Base-by-base conservation (phyloP, 2,329 filamentous ascomycete genomes). In the Microascus cirrosus region DNA sequence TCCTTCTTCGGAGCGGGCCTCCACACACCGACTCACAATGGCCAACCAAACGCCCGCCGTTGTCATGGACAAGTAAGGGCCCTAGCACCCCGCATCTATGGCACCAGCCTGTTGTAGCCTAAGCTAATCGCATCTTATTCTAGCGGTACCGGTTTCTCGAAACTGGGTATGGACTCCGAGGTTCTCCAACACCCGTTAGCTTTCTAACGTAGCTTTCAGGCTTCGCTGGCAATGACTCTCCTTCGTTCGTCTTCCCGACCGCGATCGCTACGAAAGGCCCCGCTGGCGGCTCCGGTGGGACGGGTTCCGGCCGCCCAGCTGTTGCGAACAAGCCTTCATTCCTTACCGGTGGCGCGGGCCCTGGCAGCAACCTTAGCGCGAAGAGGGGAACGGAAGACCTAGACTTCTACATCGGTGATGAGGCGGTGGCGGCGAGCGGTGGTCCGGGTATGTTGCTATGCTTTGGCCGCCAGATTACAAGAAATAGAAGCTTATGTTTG, bases 21-120 rank as follows among this genome's bases (percentile, higher is more conserved):
- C 55, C 48, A 39, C 48, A 53, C 11, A 34, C 50, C 22, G 18
- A 22, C 45, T 25, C 28, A 24, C 55, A 57, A 99, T 99, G 94
- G 93, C 94, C 71, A 88, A 89, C 78, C 93, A 97, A 85, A 97
- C 94, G 72, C 94, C 94, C 69, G 94, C 94, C 89, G 94, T 99
- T 96, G 94, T 99, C 90, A 99, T 99, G 93, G 94, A 99, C 94
- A 99, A 99, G 94, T 96, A 87, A 77, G 90, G n/a, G 82, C 68
- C 61, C 72, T 68, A 68, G 62, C 68, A 66, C 68, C 66, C 65
- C 69, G 63, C 65, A 67, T 51, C 60, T 60, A 63, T 64, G 64
- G 60, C 61, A 61, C 45, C 42, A 56, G 12, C 28, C 28, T 42
- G 5, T 28, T 18, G 28, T 13, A 32, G 48, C 24, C 36, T 51